A percentile compares a stretch with the other conserved stretches of the same genome.
Conservation (phyloP, 2,329 filamentous ascomycete species). For the Allantophomopsis cytisporea region DNA sequence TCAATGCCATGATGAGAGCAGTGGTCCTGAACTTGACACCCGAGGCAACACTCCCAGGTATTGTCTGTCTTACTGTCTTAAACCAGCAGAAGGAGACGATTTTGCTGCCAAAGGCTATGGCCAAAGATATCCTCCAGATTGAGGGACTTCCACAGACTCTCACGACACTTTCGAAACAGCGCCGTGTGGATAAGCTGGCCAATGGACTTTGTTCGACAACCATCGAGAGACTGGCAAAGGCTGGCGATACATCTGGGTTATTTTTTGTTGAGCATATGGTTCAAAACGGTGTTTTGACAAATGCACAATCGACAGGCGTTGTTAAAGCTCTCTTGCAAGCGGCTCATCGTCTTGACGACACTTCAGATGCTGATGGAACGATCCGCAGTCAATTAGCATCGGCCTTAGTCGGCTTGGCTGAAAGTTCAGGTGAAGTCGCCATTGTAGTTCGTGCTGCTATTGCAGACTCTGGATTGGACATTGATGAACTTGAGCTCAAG, state of each 20-base stretch:
- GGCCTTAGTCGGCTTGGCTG: slow-evolving; percentile 51
- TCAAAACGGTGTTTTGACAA: slow-evolving; percentile 42
- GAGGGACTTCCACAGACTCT: slow-evolving; percentile 45
- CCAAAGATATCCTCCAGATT: slow-evolving; percentile 54
- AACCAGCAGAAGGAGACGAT: slow-evolving; percentile 65
- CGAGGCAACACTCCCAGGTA: slow-evolving; percentile 58
- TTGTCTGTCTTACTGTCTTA: slow-evolving; percentile 70
- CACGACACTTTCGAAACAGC: slow-evolving; percentile 46
- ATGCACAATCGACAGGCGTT: slow-evolving; percentile 48
- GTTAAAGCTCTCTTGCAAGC: slow-evolving; percentile 51
- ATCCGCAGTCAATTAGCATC: slow-evolving; percentile 52
- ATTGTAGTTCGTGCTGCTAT: slow-evolving; percentile 55
- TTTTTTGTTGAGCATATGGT: slow-evolving; percentile 48
- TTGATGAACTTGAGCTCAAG: slow-evolving; percentile 62
- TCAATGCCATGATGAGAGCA: slow-evolving; percentile 86
- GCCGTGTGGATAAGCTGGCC: slow-evolving; percentile 56
- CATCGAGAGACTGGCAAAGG: slow-evolving; percentile 46
- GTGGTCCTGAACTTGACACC: slow-evolving; percentile 64
- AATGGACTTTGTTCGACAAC: slow-evolving; percentile 58
- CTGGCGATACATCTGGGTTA: slow-evolving; percentile 41
- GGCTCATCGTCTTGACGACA: slow-evolving; percentile 41
- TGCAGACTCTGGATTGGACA: slow-evolving; percentile 53
- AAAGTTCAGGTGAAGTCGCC: slow-evolving; percentile 41
- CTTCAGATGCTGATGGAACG: slow-evolving; percentile 36
- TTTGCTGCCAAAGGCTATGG: slow-evolving; percentile 55